Conservation (phyloP, 2,329 filamentous ascomycete genomes). For the Alternaria postmessia region DNA sequence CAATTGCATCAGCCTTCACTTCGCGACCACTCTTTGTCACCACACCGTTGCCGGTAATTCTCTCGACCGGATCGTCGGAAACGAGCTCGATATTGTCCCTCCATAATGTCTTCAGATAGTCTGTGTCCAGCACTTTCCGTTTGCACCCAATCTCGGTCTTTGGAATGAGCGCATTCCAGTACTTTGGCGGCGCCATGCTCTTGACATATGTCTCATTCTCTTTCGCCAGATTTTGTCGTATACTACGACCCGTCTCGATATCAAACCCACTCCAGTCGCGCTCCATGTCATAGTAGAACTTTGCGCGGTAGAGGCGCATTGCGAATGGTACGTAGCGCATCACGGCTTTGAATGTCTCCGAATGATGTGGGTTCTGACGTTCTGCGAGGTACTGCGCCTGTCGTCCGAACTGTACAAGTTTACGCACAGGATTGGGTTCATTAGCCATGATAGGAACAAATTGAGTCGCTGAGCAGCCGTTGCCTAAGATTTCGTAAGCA, state of each 20-base stretch:
- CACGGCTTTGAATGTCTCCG: constrained; percentile 51
- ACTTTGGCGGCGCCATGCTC: constrained; percentile 53
- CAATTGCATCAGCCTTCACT: constrained; percentile 56
- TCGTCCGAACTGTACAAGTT: constrained; percentile 59
- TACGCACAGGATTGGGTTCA: constrained; percentile 47
- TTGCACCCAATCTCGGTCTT: constrained; percentile 59
- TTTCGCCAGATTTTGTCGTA: constrained; percentile 49
- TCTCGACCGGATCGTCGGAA: constrained; percentile 51
- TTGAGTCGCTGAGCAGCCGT: constrained; percentile 59
- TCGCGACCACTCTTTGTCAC: constrained; percentile 50
- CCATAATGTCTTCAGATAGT: constrained; percentile 56
- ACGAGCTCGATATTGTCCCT: constrained; percentile 55
- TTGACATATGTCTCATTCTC: constrained; percentile 56
- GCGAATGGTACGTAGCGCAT: constrained; percentile 58
- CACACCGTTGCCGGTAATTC: constrained; percentile 51
- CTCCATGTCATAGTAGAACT: constrained; percentile 56
- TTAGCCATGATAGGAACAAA: constrained; percentile 57
- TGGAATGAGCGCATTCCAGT: constrained; percentile 56
- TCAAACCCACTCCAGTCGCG: constrained; percentile 55
- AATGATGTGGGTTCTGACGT: constrained; percentile 55
- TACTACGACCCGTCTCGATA: constrained; percentile 48
- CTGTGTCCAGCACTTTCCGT: constrained; percentile 58
- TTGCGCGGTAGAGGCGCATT: constrained; percentile 56
- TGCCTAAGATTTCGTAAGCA: constrained; percentile 41
- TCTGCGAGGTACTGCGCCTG: constrained; percentile 61